These are phyloP conservation scores for Picochlorum sp. DNA, from an alignment of 139 green algal species.

Conservation along the genomic window DNA sequence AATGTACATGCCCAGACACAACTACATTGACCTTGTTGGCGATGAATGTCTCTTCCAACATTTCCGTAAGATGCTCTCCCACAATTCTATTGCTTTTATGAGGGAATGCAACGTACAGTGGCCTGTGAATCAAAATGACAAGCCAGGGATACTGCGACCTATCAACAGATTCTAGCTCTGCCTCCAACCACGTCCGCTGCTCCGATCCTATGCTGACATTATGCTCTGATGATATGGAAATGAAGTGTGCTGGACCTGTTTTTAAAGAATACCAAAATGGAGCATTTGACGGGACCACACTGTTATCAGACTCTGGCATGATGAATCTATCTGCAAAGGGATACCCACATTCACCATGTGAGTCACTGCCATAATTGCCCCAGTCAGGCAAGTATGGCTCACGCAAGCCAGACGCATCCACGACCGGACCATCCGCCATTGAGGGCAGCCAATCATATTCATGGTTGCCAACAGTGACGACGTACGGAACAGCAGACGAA, in stretches of 20 bases:
- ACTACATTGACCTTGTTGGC: slow-evolving; percentile 46
- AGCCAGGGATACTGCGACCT: slow-evolving; percentile 59
- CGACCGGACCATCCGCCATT: slow-evolving; percentile 12
- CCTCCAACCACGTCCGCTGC: slow-evolving; percentile 34
- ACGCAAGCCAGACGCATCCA: not conserved
- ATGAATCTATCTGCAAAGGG: slow-evolving; percentile 38
- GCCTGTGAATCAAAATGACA: slow-evolving; percentile 55
- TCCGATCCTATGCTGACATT: slow-evolving; percentile 37
- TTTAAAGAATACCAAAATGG: slow-evolving; percentile 62
- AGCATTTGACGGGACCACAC: not conserved
- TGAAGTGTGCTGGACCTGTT: slow-evolving; percentile 69
- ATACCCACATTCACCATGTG: slow-evolving; percentile 66
- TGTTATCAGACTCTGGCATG: slow-evolving; percentile 30
- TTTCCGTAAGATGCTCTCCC: slow-evolving; percentile 8
- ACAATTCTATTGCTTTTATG: slow-evolving; percentile 22
- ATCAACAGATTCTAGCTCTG: slow-evolving; percentile 40
- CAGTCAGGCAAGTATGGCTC: slow-evolving; percentile 6
- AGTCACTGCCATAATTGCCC: slow-evolving; percentile 19
- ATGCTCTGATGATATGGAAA: slow-evolving; percentile 68
- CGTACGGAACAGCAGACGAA: slow-evolving; percentile 46
- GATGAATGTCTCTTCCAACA: slow-evolving; percentile 19
- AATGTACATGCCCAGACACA: slow-evolving; percentile 59
- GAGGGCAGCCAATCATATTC: slow-evolving; percentile 63
- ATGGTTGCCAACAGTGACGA: slow-evolving; percentile 68
- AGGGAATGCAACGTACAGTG: slow-evolving; percentile 45